Evolutionary conservation across 495 filamentous ascomycete species (phyloP), one percentile per base, ranked within the genome.

Genomic region (Hyaloscypha finlandica): DNA sequence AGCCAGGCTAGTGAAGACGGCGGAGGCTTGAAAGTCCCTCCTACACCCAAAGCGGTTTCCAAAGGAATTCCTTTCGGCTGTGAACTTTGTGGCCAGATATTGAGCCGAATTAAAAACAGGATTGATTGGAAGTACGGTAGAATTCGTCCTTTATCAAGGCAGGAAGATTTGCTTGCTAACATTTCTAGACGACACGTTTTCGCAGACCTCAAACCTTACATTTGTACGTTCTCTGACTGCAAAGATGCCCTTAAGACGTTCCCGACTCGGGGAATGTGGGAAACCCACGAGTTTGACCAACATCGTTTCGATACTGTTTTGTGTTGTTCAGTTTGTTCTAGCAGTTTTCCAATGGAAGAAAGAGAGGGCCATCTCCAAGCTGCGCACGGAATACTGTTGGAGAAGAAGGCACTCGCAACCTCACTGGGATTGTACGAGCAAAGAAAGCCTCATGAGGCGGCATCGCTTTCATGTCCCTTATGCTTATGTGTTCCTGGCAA

Each of bases 171-270:
- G 2, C n/a, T 16, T 31, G 65, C 59, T 66, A 39, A 65, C 42
- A 4, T n/a, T 29, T 61, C 30, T 37, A 77, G 75, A 61, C 42
- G 67, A 8, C 74, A 78, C 63, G 71, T 78, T 11, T 77, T 76
- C 52, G 48, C 68, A 0, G 77, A 79, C 63, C 69, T 79, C 6
- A 66, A 67, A 39, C 76, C 76, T 8, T 78, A 78, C 54, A 72
- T 78, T 19, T 78, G 76, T 61, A 76, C 74, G 2, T 76, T 74
- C 63, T 16, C 64, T 8, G 61, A 59, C 8, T 77, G 76, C 48
- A 42, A 56, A 33, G 61, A 74, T 19, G 51, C 64, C 29, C 59
- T 77, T 1, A n/a, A 39, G 9, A 71, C 67, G 9, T 78, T 76
- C 52, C 29, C 63, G 11, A 71, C 59, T 16, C 70, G 74, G 4